Evolutionary conservation across 352 stramenopile species (phyloP), one percentile per base, ranked within the genome.

Genomic region (Thraustochytrium sp.): DNA sequence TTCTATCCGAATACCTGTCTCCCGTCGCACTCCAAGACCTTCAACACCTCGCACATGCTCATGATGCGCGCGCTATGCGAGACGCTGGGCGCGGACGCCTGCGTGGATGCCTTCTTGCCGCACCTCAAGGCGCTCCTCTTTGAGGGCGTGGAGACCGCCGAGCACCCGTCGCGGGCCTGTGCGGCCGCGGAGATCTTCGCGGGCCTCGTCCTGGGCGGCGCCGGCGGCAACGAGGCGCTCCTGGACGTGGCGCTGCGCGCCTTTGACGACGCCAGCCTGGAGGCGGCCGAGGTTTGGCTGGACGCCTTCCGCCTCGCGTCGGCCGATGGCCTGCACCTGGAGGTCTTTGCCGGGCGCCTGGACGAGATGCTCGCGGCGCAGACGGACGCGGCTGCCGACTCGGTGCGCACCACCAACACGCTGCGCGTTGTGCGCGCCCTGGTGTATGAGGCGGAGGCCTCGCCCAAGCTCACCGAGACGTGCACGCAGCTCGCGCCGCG

Each of bases 121-220:
- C 48, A 65, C n/a, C 48, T 80, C 37, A 44, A 80, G 3, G 42
- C 31, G 44, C 42, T 65, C 1, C 51, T 80, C n/a, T 80, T 80
- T 26, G 68, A 80, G 31, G 40, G 26, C 37, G 53, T 37, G 46
- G 34, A 80, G 34, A 61, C 53, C 9, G 68, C 68, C 51, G 68
- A 80, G 34, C 68, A 80, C 42, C 68, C 8, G 48, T 80, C 68
- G 21, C 48, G 53, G 3, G 51, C 63, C 18, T 51, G 48, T 23
- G 46, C 68, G n/a, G 46, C 68, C n/a, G 42, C 68, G n/a, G 68
- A 80, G 53, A 64, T 80, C 51, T 80, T 80, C 9, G 31, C 48
- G 23, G 68, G 68, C 31, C 0, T 80, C 21, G 44, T 46, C n/a
- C 23, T 26, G 38, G 68, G 31, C 31, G 68, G 40, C 11, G 53